Evolutionary conservation across 2,329 filamentous ascomycete species (phyloP), one percentile per base, ranked within the genome.

Genomic region (Botryosphaeria agaves): DNA sequence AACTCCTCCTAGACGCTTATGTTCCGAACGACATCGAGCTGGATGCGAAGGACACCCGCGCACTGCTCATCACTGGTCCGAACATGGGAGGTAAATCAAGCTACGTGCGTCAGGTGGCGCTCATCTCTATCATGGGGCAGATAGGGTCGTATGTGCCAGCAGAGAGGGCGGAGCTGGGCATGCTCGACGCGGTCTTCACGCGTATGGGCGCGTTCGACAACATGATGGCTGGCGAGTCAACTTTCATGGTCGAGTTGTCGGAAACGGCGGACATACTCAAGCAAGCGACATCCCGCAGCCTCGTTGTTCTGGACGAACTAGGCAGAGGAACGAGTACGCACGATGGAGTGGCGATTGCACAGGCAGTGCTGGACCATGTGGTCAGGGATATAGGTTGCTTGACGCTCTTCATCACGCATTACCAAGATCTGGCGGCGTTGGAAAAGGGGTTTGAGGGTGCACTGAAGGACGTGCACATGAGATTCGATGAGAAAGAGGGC

Each of bases 1-100:
- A 91, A 46, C 72, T 87, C 7, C 68, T 95, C 5, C 67, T 87
- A 3, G 72, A 80, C 41, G 66, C 72, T 30, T 98, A 95, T 54
- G 92, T 98, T 34, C 87, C 89, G 28, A 98, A 98, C 54, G 72
- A 78, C 44, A 78, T 83, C 7, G 58, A 69, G 2, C 69, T 95
- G 28, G 66, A 71, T n/a, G 67, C 72, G 3, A 66, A 72, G 1
- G 49, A 62, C 1, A 69, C 72, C 0, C 67, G 80, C 5, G 82
- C 83, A 2, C 70, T 94, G 41, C 75, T 95, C 33, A 76, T 98
- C 44, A 98, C 89, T 0, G 89, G 89, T 0, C 89, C 89, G 18
- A 98, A 98, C 58, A 98, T 98, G 89, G 89, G 89, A 44, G 89
- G 89, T 33, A 98, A 98, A 50, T 93, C 83, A n/a, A 89, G 79